Evolutionary conservation across 1,139 yeast genomes (phyloP), one percentile per base, ranked within the genome.

Genomic region (Geotrichum australiense): DNA sequence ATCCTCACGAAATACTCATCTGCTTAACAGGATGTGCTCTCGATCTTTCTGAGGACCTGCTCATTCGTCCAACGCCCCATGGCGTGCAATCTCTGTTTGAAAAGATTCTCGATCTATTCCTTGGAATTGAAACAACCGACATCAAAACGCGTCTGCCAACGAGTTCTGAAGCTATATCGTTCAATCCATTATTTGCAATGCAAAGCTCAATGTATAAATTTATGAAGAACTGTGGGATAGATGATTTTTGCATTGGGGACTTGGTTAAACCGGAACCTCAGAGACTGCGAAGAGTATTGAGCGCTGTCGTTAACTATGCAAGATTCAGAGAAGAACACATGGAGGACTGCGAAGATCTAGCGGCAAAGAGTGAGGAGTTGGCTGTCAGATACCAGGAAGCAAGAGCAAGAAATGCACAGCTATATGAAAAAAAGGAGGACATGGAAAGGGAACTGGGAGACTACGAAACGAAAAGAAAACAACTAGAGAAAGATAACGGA

Each of bases 251-350:
- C 34, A 66, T 86, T 42, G 69, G 74, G 64, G 96, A 87, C 61
- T 65, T 74, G 30, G 65, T 70, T 39, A 75, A 70, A 48, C 96
- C 96, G 0, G 95, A 86, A 19, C 70, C 84, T 0, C 62, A 61
- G 37, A 66, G 94, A 45, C 69, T 77, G 2, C 65, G 78, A 50
- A 67, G 93, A 37, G 70, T 84, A 15, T 61, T 87, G 23, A 84
- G 95, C 57, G 94, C 93, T 1, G 79, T 87, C 39, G 82, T 86
- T 14, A 86, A 87, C 57, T 87, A 76, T 66, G 94, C 94, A 2
- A 65, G 93, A 46, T 86, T 83, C 54, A 70, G 95, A 51, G 94
- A 85, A 22, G 45, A 37, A 50, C 78, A 83, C 43, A 74, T 82
- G 57, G 71, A 69, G 16, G 87, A 77, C 52, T 79, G 83, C 53